Evolutionary conservation across 2,329 filamentous ascomycete species (phyloP), one percentile per base, ranked within the genome.

Genomic region (Epicoccum nigrum): DNA sequence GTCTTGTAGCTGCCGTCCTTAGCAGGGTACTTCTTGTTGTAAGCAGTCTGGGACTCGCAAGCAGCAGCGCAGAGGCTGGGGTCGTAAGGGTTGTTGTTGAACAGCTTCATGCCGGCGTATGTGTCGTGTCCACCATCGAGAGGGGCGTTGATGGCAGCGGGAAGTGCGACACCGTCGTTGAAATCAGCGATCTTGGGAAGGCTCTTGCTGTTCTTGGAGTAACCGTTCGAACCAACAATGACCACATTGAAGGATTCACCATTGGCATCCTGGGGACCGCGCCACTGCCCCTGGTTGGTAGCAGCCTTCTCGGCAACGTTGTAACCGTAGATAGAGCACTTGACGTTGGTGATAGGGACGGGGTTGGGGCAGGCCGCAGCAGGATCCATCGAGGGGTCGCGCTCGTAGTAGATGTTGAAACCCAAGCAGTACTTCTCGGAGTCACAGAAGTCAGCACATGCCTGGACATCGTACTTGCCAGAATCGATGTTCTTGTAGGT

Each of bases 1-100:
- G 70, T 55, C 45, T 61, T 63, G 45, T 71, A 72, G 8, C 59
- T 62, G 15, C 66, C 67, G 17, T 63, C 58, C 7, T 55, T 9
- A 8, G 60, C 52, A 35, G 65, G 64, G 25, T 60, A 47, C 49
- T 67, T 59, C 23, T 63, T 57, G 52, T 75, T 68, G 55, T 71
- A 74, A 4, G 56, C 55, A 9, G 69, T 74, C 54, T 74, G 68
- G 15, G 67, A 60, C 40, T 67, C 51, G 58, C 72, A 75, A 19
- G 67, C 70, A 8, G 67, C 59, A 13, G 68, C 68, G 57, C 73
- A 76, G 7, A 61, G 50, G 19, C 54, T 45, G 2, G 64, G 61
- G 33, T 68, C 66, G 44, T 64, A 69, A 8, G 65, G 64, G 42
- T 61, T 59, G 35, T 58, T 37, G 53, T 66, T 66, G 58, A 63